Percentiles rank a stretch among this genome's conserved stretches.
Conservation (phyloP, 148 eudicot genomes). For the Rhododendron simsii region DNA sequence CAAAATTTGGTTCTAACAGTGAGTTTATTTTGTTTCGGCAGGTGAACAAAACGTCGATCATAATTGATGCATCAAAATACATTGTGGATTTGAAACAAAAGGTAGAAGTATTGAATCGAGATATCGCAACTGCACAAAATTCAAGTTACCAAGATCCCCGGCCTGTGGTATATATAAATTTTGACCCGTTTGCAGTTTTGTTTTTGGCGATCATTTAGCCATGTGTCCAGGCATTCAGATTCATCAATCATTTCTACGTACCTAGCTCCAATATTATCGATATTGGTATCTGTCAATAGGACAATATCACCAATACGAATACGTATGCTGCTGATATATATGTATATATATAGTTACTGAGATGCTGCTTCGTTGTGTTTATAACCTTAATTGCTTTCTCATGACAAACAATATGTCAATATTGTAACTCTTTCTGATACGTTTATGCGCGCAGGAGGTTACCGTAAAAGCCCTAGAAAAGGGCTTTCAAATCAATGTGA, state of each 20-base stretch:
- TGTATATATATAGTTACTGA: too few relatives aligned
- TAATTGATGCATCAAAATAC: conserved; percentile 76
- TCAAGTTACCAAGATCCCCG: conserved; percentile 38
- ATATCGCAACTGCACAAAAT: conserved; percentile 34
- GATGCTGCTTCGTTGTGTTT: background rate
- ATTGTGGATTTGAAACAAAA: conserved; percentile 68
- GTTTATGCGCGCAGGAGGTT: conserved; percentile 32
- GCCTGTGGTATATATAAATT: conserved; percentile 46
- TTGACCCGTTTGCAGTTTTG: background rate
- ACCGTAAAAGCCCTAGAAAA: conserved; percentile 71
- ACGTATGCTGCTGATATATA: background rate
- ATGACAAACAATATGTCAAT: too few relatives aligned
- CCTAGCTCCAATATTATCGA: background rate
- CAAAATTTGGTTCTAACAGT: background rate
- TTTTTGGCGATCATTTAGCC: background rate
- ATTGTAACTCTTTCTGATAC: background rate
- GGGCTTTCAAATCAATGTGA: conserved; percentile 62
- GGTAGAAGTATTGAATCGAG: conserved; percentile 71
- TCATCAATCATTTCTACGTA: too few relatives aligned
- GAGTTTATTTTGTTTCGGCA: conserved; percentile 14
- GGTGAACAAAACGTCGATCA: conserved; percentile 60
- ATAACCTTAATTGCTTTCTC: background rate
- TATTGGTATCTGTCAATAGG: background rate
- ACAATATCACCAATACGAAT: background rate
- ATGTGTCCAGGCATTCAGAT: background rate